These are phyloP conservation scores for Eremochloa ophiuroides DNA, from an alignment of 176 grass and related monocot species.

Conservation along the genomic window DNA sequence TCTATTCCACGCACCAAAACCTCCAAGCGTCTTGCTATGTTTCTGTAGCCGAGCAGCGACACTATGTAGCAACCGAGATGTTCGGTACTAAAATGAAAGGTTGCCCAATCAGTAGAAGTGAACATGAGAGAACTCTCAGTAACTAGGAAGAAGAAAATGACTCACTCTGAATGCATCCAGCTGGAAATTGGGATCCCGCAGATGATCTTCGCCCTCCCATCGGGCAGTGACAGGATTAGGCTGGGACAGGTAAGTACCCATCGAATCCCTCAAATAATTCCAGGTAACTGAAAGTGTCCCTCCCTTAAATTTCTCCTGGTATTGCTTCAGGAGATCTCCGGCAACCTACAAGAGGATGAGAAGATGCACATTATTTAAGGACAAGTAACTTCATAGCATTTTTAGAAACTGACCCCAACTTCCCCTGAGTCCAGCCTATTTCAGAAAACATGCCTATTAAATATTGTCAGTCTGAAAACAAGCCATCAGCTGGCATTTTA, in stretches of 20 bases:
- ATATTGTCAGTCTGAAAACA: background rate
- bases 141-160: background rate
- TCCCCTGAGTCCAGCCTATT: background rate
- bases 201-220: constrained; percentile 95
- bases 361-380: background rate
- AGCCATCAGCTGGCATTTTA: background rate
- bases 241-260: constrained; percentile 83
- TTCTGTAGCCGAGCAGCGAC: constrained; percentile 83
- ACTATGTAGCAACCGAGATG: constrained; percentile 86
- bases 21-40: constrained; percentile 77
- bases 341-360: constrained; percentile 61
- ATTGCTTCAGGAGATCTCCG: constrained; percentile 87
- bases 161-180: constrained; percentile 95
- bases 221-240: constrained; percentile 90
- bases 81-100: constrained; percentile 67
- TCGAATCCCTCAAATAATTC: constrained; percentile 98
- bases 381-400: background rate
- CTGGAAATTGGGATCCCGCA: constrained; percentile 93
- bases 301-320: constrained; percentile 90
- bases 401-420: background rate
- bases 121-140: background rate
- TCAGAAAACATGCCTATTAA: background rate
- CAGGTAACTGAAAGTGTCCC: constrained; percentile 87
- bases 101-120: constrained; percentile 6
- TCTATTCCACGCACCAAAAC: constrained; percentile 98